These are phyloP conservation scores for Gossypium mustelinum DNA, from an alignment of 345 rosid genomes.

Conservation along the genomic window DNA sequence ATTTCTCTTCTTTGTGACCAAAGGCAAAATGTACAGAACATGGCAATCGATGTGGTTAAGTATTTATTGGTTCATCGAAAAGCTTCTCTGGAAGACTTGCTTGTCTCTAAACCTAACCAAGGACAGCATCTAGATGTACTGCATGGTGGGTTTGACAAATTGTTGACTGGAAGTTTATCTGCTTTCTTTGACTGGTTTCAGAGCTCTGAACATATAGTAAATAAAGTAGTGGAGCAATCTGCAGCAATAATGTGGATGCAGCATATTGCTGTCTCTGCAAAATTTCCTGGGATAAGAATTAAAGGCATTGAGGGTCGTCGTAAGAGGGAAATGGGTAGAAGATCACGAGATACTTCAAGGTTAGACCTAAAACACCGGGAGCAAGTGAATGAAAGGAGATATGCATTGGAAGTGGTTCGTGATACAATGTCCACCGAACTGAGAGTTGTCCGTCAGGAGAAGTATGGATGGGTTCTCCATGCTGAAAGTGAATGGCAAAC, in stretches of 20 bases:
- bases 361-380: slow-evolving; percentile 88
- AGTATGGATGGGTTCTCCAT: slow-evolving; percentile 99
- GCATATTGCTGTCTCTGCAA: slow-evolving; percentile 81
- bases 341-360: slow-evolving; percentile 70
- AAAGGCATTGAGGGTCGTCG: slow-evolving; percentile 93
- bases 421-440: slow-evolving; percentile 97
- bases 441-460: slow-evolving; percentile 97
- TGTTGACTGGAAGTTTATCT: slow-evolving; percentile 73
- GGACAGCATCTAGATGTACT: slow-evolving; percentile 76
- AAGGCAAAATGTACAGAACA: slow-evolving; percentile 70
- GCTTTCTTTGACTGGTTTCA: slow-evolving; percentile 82
- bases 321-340: slow-evolving; percentile 89
- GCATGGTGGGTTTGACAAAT: slow-evolving; percentile 90
- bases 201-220: slow-evolving; percentile 66
- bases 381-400: slow-evolving; percentile 90
- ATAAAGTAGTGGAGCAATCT: slow-evolving; percentile 91
- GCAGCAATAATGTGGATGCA: slow-evolving; percentile 97
- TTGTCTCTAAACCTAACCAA: slow-evolving; percentile 79
- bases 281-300: slow-evolving; percentile 93
- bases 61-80: slow-evolving; percentile 84
- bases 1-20: slow-evolving; percentile 76
- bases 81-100: slow-evolving; percentile 82
- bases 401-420: slow-evolving; percentile 88
- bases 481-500: slow-evolving; percentile 99
- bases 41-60: slow-evolving; percentile 83